Conservation (phyloP, 106 monocot genomes). For the Triglochin maritima region DNA sequence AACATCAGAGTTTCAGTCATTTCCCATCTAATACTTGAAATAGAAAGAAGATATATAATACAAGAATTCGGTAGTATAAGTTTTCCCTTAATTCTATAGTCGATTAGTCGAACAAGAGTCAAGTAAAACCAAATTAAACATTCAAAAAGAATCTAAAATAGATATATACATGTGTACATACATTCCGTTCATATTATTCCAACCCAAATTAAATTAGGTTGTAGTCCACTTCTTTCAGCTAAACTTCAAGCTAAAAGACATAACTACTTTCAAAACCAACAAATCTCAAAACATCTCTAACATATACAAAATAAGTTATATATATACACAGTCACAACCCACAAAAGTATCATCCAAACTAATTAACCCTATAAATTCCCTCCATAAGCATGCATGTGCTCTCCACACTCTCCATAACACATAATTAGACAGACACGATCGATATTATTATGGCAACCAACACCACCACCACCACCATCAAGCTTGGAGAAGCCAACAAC, state of each 20-base stretch:
- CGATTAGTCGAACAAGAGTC: no score
- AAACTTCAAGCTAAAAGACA: no score
- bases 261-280: no score
- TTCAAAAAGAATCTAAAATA: not conserved
- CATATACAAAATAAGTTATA: not conserved
- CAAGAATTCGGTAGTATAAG: no score
- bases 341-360: not conserved
- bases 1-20: no score
- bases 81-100: no score
- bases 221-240: no score
- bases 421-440: not conserved
- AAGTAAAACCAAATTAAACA: not conserved
- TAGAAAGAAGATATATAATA: no score
- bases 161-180: not conserved
- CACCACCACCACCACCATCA: not conserved
- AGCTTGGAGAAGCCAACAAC: not conserved
- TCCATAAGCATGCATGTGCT: not conserved
- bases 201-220: no score
- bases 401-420: slow-evolving; percentile 5
- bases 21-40: no score
- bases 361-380: slow-evolving; percentile 5
- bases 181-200: no score
- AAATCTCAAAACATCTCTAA: not conserved
- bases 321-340: not conserved
- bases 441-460: not conserved